Evolutionary conservation across 139 green algal species (phyloP).

Genomic region (Chlorella sp.): DNA sequence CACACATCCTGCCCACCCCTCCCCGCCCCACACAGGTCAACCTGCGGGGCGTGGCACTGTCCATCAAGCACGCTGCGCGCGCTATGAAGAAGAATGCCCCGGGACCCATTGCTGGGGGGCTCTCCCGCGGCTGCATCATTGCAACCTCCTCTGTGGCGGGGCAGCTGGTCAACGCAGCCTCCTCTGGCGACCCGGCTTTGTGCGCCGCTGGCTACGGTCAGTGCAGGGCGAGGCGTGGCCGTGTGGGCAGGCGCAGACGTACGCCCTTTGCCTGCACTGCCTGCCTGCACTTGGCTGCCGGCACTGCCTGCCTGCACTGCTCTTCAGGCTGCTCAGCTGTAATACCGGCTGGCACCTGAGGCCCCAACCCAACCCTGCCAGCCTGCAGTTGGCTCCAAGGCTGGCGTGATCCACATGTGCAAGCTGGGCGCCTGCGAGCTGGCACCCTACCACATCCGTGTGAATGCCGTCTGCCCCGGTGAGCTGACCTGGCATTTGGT

Average conservation of each 20-base stretch:
- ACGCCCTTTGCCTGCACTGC: no score
- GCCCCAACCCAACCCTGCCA: no score
- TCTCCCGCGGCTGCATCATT: slow-evolving; percentile 22
- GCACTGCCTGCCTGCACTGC: no score
- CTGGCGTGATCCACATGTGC: not conserved
- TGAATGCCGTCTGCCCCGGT: slow-evolving; percentile 20
- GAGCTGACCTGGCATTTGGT: no score
- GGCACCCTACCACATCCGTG: slow-evolving; percentile 24
- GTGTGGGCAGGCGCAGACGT: no score
- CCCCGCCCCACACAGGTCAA: slow-evolving; percentile 16
- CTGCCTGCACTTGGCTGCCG: no score
- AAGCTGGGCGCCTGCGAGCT: slow-evolving; percentile 33
- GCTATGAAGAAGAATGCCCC: slow-evolving; percentile 6
- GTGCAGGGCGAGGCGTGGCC: no score
- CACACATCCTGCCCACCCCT: not conserved
- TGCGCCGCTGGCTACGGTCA: not conserved
- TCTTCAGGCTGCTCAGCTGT: no score
- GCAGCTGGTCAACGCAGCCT: not conserved
- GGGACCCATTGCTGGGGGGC: not conserved
- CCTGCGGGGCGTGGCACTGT: slow-evolving; percentile 19
- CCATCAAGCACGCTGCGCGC: slow-evolving; percentile 14
- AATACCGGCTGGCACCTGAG: no score
- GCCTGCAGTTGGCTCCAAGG: not conserved
- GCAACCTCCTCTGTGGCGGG: slow-evolving; percentile 1
- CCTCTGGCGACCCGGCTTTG: not conserved